phyloP scores from a whole-genome alignment of 768 basidiomycete genomes.

The Stropharia rugosoannulata region DNA sequence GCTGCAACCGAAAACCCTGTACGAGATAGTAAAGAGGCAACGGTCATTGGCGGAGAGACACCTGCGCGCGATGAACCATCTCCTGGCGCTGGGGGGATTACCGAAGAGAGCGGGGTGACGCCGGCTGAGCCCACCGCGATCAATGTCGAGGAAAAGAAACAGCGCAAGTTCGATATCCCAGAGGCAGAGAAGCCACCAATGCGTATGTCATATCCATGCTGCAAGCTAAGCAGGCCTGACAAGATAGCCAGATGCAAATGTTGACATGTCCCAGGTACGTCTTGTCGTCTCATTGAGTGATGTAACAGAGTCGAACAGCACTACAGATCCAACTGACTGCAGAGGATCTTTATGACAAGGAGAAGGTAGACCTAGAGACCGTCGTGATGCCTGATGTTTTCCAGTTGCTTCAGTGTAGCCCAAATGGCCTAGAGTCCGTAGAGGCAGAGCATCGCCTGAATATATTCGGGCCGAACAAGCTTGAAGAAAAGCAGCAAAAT shows the following conservation, averaged over 20 bases:
- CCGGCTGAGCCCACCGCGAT: background rate
- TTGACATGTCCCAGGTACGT: slow-evolving; percentile 18
- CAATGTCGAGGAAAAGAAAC: background rate
- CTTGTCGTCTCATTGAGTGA: background rate
- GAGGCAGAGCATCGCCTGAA: slow-evolving; percentile 87
- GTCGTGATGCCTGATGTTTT: slow-evolving; percentile 96
- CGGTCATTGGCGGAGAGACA: too few species aligned
- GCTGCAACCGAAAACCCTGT: too few species aligned
- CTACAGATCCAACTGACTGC: slow-evolving; percentile 79
- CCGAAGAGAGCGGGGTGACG: background rate
- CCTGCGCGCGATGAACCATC: too few species aligned
- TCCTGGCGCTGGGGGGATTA: too few species aligned
- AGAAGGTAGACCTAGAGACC: slow-evolving; percentile 98
- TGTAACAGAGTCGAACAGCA: background rate
- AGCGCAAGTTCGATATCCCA: background rate
- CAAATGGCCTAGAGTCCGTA: slow-evolving; percentile 71
- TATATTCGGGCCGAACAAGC: slow-evolving; percentile 94
- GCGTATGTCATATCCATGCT: slow-evolving; percentile 4
- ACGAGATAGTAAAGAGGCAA: too few species aligned
- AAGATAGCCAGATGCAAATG: slow-evolving; percentile 12
- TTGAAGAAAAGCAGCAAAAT: slow-evolving; percentile 88
- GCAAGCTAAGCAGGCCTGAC: background rate
- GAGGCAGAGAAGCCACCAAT: slow-evolving; percentile 3
- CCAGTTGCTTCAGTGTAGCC: slow-evolving; percentile 87
- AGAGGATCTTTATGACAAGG: slow-evolving; percentile 95